Conservation (phyloP, 768 basidiomycete genomes). For the Coprinopsis strossmayeri region DNA sequence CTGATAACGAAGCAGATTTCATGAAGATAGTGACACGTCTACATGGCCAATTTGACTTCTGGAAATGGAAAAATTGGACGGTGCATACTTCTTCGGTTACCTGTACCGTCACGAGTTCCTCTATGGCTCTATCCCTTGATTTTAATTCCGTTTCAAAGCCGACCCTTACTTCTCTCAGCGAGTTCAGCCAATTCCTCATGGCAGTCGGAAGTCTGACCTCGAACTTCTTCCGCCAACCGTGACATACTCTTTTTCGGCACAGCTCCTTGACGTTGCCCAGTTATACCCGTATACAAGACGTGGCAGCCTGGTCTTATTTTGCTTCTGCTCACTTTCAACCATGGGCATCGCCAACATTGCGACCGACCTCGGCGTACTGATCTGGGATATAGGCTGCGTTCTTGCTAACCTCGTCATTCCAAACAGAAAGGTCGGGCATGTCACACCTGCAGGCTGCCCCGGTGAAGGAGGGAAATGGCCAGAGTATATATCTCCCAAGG, state of each 20-base stretch:
- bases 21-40: conserved; percentile 69
- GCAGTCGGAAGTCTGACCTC: too few species aligned
- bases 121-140: too few species aligned
- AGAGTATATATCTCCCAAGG: conserved; percentile 47
- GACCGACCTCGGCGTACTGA: conserved; percentile 12
- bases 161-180: too few species aligned
- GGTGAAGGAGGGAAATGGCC: conserved; percentile 66
- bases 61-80: conserved; percentile 52
- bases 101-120: too few species aligned
- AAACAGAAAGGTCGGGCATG: conserved; percentile 43
- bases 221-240: too few species aligned
- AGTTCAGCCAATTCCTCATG: too few species aligned
- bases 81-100: too few species aligned
- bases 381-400: conserved; percentile 48
- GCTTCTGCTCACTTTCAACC: not conserved
- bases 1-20: conserved; percentile 82
- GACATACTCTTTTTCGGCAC: too few species aligned
- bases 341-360: not conserved
- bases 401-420: conserved; percentile 46
- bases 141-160: too few species aligned
- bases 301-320: too few species aligned
- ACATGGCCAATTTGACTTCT: conserved; percentile 66
- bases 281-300: too few species aligned
- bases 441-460: conserved; percentile 47
- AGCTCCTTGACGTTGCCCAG: too few species aligned